These are phyloP conservation scores for Galerina sulciceps DNA, from an alignment of 768 basidiomycete genomes.

Conservation along the genomic window DNA sequence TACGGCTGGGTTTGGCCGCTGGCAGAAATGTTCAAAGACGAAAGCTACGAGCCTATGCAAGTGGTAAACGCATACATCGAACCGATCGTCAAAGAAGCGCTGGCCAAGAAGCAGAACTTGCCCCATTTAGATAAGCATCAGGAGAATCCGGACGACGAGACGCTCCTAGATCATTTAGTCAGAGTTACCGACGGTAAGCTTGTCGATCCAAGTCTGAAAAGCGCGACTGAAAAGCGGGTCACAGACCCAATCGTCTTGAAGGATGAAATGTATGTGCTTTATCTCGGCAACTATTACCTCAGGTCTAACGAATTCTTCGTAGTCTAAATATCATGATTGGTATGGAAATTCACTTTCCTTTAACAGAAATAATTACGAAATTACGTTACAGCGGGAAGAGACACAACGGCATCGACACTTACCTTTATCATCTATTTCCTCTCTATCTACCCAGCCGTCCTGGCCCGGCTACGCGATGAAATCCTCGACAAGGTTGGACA, in stretches of 20 bases:
- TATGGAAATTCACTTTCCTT: conserved; percentile 9
- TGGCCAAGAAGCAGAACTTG: conserved; percentile 41
- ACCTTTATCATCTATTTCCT: conserved; percentile 50
- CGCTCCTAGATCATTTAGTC: conserved; percentile 61
- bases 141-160: conserved; percentile 45
- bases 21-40: conserved; percentile 51
- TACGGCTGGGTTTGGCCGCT: conserved; percentile 59
- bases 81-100: conserved; percentile 54
- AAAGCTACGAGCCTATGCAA: conserved; percentile 51
- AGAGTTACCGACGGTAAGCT: conserved; percentile 47
- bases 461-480: conserved; percentile 56
- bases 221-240: not conserved
- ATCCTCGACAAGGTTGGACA: conserved; percentile 56
- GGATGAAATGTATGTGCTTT: conserved; percentile 44
- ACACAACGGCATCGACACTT: conserved; percentile 49
- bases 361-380: not conserved
- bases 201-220: not conserved
- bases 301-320: not conserved
- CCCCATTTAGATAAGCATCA: conserved; percentile 28
- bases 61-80: conserved; percentile 56
- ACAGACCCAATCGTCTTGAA: conserved; percentile 39
- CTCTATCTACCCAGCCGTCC: conserved; percentile 53
- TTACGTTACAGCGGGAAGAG: conserved; percentile 41
- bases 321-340: conserved; percentile 52
- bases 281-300: not conserved